Percentiles rank a stretch among this genome's conserved stretches.
Conservation (phyloP, 2,329 filamentous ascomycete genomes). For the Nannizzia gypsea region DNA sequence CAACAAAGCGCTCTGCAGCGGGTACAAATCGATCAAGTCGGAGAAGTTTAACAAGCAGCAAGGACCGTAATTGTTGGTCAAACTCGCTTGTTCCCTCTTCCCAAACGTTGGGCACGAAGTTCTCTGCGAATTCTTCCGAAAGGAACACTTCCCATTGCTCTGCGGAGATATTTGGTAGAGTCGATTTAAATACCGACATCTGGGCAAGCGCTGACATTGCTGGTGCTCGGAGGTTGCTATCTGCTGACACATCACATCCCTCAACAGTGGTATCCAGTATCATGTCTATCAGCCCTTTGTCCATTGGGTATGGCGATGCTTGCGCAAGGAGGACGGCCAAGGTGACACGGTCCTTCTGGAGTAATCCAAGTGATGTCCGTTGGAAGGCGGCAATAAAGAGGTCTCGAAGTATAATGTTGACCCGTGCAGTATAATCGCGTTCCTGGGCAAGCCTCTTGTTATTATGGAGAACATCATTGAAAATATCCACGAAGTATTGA, state of each 20-base stretch:
- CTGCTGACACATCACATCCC: slow-evolving; percentile 66
- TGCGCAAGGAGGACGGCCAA: slow-evolving; percentile 91
- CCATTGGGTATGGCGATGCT: slow-evolving; percentile 91
- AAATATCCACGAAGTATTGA: slow-evolving; percentile 96
- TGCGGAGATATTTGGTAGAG: slow-evolving; percentile 50
- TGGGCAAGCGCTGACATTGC: slow-evolving; percentile 57
- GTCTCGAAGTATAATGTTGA: slow-evolving; percentile 81
- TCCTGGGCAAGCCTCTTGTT: slow-evolving; percentile 62
- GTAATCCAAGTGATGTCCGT: slow-evolving; percentile 79
- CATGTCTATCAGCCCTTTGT: slow-evolving; percentile 74
- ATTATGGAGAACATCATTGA: slow-evolving; percentile 75
- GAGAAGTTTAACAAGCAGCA: slow-evolving; percentile 87
- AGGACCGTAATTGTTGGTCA: slow-evolving; percentile 67
- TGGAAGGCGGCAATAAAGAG: slow-evolving; percentile 87
- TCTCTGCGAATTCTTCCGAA: slow-evolving; percentile 73
- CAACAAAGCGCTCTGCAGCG: slow-evolving; percentile 79
- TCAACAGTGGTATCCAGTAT: slow-evolving; percentile 68
- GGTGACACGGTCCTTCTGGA: slow-evolving; percentile 90
- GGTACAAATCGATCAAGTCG: slow-evolving; percentile 92
- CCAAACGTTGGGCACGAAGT: slow-evolving; percentile 67
- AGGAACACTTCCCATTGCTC: slow-evolving; percentile 73
- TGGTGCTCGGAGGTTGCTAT: slow-evolving; percentile 52
- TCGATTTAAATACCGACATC: slow-evolving; percentile 60
- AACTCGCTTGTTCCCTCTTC: slow-evolving; percentile 50
- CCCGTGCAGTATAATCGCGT: slow-evolving; percentile 63